Evolutionary conservation across 2,329 filamentous ascomycete species (phyloP).

Genomic region (Pseudogymnoascus sp.): DNA sequence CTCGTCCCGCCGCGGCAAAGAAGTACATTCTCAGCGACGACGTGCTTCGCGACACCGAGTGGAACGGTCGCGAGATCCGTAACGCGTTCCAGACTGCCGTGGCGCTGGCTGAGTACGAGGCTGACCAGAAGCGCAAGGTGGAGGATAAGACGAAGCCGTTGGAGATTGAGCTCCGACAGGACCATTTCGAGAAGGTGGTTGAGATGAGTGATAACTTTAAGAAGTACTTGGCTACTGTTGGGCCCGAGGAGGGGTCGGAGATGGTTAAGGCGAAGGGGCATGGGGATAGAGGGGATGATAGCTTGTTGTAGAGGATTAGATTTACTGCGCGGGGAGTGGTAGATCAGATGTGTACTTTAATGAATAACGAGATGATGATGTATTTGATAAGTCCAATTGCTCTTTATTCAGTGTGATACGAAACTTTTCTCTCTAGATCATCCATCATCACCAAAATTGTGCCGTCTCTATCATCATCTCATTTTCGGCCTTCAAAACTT

Average conservation of each 20-base stretch:
- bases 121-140: constrained; percentile 12
- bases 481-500: neutral
- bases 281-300: constrained; percentile 20
- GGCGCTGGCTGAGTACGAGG: constrained; percentile 22
- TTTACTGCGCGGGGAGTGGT: neutral
- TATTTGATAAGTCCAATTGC: neutral
- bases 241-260: constrained; percentile 7
- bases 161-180: constrained; percentile 15
- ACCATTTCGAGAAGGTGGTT: constrained; percentile 22
- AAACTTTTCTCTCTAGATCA: constrained; percentile 2
- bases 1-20: constrained; percentile 16
- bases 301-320: constrained; percentile 13
- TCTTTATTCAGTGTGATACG: neutral
- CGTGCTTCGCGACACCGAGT: constrained; percentile 18
- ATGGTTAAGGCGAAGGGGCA: constrained; percentile 5
- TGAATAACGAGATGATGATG: neutral
- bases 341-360: neutral
- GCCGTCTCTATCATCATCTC: neutral
- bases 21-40: constrained; percentile 18
- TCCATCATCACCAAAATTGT: neutral
- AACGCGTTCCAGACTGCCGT: constrained; percentile 25
- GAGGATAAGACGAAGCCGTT: neutral
- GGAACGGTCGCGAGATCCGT: constrained; percentile 26
- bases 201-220: constrained; percentile 21
- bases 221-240: constrained; percentile 18